A percentile compares a stretch with the other conserved stretches of the same genome.
Conservation (phyloP, 768 basidiomycete species). For the Hericium coralloides region DNA sequence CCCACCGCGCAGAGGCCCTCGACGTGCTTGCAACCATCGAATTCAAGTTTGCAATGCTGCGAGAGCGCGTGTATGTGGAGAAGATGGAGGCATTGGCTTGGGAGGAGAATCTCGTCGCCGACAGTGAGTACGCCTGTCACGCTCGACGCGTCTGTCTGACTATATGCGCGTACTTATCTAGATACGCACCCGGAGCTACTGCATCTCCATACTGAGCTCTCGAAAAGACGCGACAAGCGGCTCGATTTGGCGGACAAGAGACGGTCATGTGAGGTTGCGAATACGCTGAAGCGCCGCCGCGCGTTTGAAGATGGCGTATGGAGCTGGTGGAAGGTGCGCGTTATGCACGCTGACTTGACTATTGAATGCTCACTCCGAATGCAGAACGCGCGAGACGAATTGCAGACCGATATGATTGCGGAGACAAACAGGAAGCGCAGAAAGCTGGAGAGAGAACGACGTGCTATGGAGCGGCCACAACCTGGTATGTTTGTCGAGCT, state of each 20-base stretch:
- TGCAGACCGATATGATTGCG: constrained; percentile 83
- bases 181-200: constrained; percentile 82
- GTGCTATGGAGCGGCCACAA: constrained; percentile 67
- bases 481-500: constrained; percentile 40
- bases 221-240: constrained; percentile 70
- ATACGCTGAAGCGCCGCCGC: constrained; percentile 50
- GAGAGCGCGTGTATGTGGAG: constrained; percentile 87
- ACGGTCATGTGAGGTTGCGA: constrained; percentile 57
- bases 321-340: constrained; percentile 66
- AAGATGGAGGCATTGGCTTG: constrained; percentile 86
- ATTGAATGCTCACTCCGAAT: background rate
- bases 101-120: constrained; percentile 76
- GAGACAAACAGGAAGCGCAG: constrained; percentile 84
- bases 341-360: background rate
- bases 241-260: constrained; percentile 73
- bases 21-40: constrained; percentile 86
- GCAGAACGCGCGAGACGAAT: constrained; percentile 66
- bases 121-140: constrained; percentile 42
- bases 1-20: constrained; percentile 79
- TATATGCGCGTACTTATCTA: constrained; percentile 21
- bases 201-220: constrained; percentile 72
- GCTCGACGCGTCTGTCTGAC: background rate
- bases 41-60: constrained; percentile 80
- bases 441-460: constrained; percentile 76
- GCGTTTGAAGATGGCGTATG: constrained; percentile 73